Base-by-base conservation (phyloP, 1,284 basidiomycete genomes). In the Ustilago bromivora region DNA sequence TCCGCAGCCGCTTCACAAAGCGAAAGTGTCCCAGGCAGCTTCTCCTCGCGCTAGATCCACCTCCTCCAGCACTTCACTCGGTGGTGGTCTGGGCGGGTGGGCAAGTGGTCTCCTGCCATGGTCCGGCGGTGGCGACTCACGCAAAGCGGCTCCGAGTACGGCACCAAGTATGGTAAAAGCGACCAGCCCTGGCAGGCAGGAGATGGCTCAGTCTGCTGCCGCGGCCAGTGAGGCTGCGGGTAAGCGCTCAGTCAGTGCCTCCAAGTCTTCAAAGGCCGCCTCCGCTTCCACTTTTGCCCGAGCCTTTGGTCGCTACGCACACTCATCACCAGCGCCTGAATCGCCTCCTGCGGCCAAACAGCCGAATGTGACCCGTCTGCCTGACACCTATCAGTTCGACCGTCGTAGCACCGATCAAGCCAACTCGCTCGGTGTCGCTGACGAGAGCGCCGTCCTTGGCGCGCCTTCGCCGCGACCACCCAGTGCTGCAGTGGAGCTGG, bases 401-500 rank as follows among this genome's bases (percentile, higher is more conserved):
- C 74, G 72, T 31, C 62, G 62, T 19, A 61, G 59, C 11, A 35
- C 54, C 31, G 61, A 65, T 19, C 58, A 43, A 11, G 43, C 62
- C 32, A 46, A 54, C 8, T 71, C 71, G 12, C 52, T 72, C 15
- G 51, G 49, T n/a, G 58, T 36, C 11, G 35, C 46, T 1, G 61
- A 71, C 17, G 36, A 52, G 19, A 79, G 82, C 6, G 66, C 82
- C 17, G 60, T 84, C 6, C 49, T 54, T 59, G 82, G 59, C 61
- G 76, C 71, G 68, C 83, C 76, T 23, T 54, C 85, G 82, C 82
- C 82, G 49, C 57, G 78, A 7, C 74, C 82, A 46, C 87, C 87
- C 15, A 86, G 86, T 10, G 87, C 87, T 1, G 93, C 93, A 0
- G 94, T 98, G 4, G 94, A 96, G 51, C 88, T 99, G 10, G 92